phyloP scores from a whole-genome alignment of 1,284 basidiomycete genomes.

The Trametes sp. region DNA sequence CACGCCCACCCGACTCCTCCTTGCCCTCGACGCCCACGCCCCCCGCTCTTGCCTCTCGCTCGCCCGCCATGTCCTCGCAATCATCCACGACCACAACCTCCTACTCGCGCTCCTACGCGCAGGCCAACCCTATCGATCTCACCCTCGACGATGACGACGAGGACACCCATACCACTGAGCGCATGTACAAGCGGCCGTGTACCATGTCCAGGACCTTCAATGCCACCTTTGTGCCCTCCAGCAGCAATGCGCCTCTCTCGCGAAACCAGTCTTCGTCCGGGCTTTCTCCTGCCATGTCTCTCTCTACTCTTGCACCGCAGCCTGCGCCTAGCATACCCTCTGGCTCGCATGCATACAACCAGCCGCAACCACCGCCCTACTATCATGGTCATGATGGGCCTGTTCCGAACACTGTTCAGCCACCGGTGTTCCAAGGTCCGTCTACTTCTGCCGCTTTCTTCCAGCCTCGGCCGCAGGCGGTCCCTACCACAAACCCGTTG shows the following conservation, averaged over 20 bases:
- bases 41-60: not conserved
- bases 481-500: conserved; percentile 30
- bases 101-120: conserved; percentile 31
- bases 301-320: conserved; percentile 34
- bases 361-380: conserved; percentile 12
- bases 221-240: conserved; percentile 24
- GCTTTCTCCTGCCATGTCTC: conserved; percentile 43
- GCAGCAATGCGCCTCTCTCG: conserved; percentile 21
- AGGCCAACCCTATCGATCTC: conserved; percentile 44
- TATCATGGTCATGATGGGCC: conserved; percentile 22
- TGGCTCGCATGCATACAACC: conserved; percentile 15
- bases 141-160: conserved; percentile 43
- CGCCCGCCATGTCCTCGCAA: conserved; percentile 30
- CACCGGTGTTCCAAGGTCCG: conserved; percentile 37
- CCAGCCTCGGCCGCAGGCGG: conserved; percentile 32
- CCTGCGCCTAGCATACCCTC: conserved; percentile 12
- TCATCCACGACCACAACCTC: conserved; percentile 28
- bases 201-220: conserved; percentile 37
- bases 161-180: conserved; percentile 32
- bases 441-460: conserved; percentile 45
- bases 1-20: conserved; percentile 2
- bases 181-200: conserved; percentile 39
- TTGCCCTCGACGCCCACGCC: not conserved
- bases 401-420: conserved; percentile 30
- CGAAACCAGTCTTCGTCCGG: conserved; percentile 39